Evolutionary conservation across 192 early-diverging fungal genomes (phyloP).

Genomic region (Pilaira anomala): DNA sequence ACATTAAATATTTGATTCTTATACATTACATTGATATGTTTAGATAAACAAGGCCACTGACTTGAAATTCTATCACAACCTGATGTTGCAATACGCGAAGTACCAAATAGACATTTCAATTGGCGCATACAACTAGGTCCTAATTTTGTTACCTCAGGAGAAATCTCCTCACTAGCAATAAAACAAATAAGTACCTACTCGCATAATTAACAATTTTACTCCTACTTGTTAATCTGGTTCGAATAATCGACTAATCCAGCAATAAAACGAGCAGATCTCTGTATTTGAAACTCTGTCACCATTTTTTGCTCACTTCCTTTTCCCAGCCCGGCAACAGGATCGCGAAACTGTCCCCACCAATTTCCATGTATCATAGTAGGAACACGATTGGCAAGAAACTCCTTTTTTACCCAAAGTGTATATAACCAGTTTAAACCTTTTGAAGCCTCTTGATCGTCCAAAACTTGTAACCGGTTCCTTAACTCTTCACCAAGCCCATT

Average conservation of each 20-base stretch:
- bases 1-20: conserved; percentile 82
- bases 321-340: conserved; percentile 47
- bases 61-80: conserved; percentile 68
- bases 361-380: conserved; percentile 86
- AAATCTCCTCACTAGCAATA: conserved; percentile 41
- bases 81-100: conserved; percentile 67
- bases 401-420: conserved; percentile 75
- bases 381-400: conserved; percentile 83
- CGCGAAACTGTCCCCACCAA: conserved; percentile 79
- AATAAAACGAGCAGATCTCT: conserved; percentile 70
- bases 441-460: conserved; percentile 65
- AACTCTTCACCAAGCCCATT: conserved; percentile 74
- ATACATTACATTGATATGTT: conserved; percentile 82
- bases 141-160: conserved; percentile 66
- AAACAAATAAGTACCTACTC: conserved; percentile 47
- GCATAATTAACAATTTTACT: conserved; percentile 10
- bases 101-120: conserved; percentile 82
- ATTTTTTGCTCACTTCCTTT: conserved; percentile 29
- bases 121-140: conserved; percentile 93
- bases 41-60: conserved; percentile 67
- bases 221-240: conserved; percentile 62
- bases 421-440: conserved; percentile 78
- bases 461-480: conserved; percentile 67
- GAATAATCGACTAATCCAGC: conserved; percentile 70
- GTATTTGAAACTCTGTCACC: conserved; percentile 66